Base-by-base conservation (phyloP, 2,329 filamentous ascomycete genomes). In the Epichloe baconii region DNA sequence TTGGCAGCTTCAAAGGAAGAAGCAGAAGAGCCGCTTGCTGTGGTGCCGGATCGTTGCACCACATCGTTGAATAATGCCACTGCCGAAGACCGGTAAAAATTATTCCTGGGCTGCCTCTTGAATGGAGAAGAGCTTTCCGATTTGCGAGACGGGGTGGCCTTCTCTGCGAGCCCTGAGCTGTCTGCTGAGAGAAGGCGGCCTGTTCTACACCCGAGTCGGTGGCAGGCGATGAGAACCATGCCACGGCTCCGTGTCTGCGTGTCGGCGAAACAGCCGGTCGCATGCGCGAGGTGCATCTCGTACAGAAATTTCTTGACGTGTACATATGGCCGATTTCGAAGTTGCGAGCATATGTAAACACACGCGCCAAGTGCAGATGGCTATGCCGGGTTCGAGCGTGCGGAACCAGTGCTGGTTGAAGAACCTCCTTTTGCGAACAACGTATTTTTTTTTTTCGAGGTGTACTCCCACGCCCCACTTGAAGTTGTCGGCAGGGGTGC, bases 31-130 rank as follows among this genome's bases (percentile, higher is more conserved):
- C 23, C n/a, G 12, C 21, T 43, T n/a, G 14, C 14, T 17, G 37
- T 12, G 35, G 40, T 36, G 17, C 47, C 50, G 15, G 50, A 19
- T 44, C 45, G 48, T 14, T 57, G 61, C 48, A 67, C 63, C n/a
- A 68, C 64, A 12, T 68, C 63, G 44, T 67, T 65, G 60, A 68
- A 68, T 15, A 68, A 53, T 1, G 62, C 64, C 38, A 68, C 43
- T 26, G 64, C 61, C 4, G 61, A 52, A 8, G 62, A 61, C 37
- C 59, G 50, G 0, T 53, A 35, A 5, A 46, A 10, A 10, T 48
- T 58, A 2, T 17, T 23, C 7, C 36, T 23, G 17, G 4, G 50
- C 23, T 12, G 51, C 44, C 5, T 55, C 34, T 21, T 48, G 50
- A 42, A 42, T 7, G 46, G 15, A 26, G 37, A 37, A 12, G 45